These are phyloP conservation scores for Penium margaritaceum DNA, from an alignment of 139 green algal species.

Conservation along the genomic window DNA sequence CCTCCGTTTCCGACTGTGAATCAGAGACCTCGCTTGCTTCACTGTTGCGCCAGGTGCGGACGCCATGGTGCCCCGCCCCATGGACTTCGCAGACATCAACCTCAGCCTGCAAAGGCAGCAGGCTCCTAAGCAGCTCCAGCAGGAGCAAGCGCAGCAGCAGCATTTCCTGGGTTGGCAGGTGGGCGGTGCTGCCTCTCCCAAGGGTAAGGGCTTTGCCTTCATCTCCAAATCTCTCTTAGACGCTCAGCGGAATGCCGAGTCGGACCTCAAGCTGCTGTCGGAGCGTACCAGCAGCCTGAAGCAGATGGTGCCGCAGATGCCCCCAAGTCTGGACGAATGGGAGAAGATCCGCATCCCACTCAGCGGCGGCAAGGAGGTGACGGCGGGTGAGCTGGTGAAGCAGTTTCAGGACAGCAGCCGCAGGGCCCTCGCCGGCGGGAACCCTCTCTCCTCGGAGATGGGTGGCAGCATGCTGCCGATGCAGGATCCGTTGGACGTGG, in stretches of 20 bases:
- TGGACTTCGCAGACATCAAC: too few species aligned
- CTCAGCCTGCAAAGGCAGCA: too few species aligned
- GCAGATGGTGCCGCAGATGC: background rate
- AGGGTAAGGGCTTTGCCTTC: too few species aligned
- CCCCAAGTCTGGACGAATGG: conserved; percentile 27
- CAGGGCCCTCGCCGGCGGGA: background rate
- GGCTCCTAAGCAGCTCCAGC: too few species aligned
- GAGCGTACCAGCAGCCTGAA: background rate
- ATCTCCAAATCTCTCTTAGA: conserved; percentile 23
- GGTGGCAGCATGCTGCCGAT: background rate
- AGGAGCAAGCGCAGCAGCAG: too few species aligned
- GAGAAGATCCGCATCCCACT: conserved; percentile 21
- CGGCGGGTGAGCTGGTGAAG: conserved; percentile 9
- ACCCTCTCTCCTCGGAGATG: too few species aligned
- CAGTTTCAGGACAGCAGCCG: conserved; percentile 12
- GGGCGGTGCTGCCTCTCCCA: too few species aligned
- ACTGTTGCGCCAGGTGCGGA: too few species aligned
- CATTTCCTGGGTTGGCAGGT: too few species aligned
- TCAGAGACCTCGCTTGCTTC: too few species aligned
- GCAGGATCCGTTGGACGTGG: background rate
- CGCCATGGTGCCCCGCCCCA: too few species aligned
- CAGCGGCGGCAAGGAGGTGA: background rate
- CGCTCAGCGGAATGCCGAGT: conserved; percentile 10
- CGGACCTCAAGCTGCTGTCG: conserved; percentile 10
- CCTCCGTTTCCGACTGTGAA: too few species aligned